These are phyloP conservation scores for Amylostereum areolatum DNA, from an alignment of 1,284 basidiomycete genomes.

Conservation along the genomic window DNA sequence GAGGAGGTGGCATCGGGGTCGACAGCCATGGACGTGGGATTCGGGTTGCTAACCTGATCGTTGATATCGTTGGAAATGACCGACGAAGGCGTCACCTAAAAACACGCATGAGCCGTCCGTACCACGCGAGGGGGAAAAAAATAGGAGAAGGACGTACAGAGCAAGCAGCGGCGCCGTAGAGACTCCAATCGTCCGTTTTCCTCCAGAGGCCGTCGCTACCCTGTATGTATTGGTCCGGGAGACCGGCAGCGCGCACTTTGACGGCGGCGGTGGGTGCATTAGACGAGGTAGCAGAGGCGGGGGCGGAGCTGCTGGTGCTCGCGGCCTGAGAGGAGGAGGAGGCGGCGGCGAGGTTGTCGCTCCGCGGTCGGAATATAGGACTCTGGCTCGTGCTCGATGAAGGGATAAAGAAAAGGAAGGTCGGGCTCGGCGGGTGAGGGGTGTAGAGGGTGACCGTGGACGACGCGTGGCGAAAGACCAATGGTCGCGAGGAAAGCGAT, in stretches of 20 bases:
- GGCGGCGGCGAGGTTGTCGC: background rate
- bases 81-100: background rate
- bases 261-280: slow-evolving; percentile 7
- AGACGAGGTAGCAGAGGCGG: slow-evolving; percentile 1
- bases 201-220: slow-evolving; percentile 59
- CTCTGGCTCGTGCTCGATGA: slow-evolving; percentile 21
- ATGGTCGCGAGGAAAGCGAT: slow-evolving; percentile 52
- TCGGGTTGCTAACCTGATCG: background rate
- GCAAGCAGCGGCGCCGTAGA: slow-evolving; percentile 59
- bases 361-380: slow-evolving; percentile 7
- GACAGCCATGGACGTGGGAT: too few species aligned
- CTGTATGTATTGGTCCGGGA: slow-evolving; percentile 49
- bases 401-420: slow-evolving; percentile 62
- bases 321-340: background rate
- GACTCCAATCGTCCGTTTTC: slow-evolving; percentile 46
- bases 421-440: slow-evolving; percentile 18
- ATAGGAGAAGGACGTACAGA: slow-evolving; percentile 19
- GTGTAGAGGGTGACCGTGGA: slow-evolving; percentile 37
- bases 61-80: background rate
- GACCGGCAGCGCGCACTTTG: slow-evolving; percentile 6
- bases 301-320: background rate
- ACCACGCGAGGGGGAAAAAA: slow-evolving; percentile 2
- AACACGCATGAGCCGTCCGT: too few species aligned
- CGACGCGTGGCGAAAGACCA: slow-evolving; percentile 37
- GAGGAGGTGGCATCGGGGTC: background rate